Conservation (phyloP, 2,329 filamentous ascomycete genomes). For the Ascochyta koolunga region DNA sequence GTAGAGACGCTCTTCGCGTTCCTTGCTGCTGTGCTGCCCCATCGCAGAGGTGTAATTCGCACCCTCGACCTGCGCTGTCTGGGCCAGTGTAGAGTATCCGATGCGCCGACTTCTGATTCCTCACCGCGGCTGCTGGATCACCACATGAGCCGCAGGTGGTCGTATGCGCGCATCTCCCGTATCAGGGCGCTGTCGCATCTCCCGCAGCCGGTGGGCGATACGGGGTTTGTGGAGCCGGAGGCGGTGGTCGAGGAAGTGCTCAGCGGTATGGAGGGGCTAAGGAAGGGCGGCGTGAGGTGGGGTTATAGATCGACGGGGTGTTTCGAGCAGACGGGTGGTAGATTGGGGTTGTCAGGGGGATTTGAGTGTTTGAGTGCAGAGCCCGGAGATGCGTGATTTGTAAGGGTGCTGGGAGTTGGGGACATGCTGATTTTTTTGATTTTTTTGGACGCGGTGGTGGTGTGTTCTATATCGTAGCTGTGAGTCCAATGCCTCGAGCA, state of each 20-base stretch:
- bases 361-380: no score
- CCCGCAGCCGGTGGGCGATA: not conserved
- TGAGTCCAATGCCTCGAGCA: no score
- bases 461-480: no score
- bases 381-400: no score
- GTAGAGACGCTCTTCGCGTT: conserved; percentile 1
- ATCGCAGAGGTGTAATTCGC: not conserved
- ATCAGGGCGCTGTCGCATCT: not conserved
- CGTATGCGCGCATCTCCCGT: conserved; percentile 3
- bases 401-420: no score
- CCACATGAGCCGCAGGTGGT: not conserved
- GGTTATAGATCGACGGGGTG: not conserved
- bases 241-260: not conserved
- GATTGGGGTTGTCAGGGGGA: no score
- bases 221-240: not conserved
- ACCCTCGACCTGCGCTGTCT: not conserved
- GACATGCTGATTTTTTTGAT: no score
- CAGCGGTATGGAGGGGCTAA: not conserved
- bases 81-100: not conserved
- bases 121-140: not conserved
- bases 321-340: not conserved
- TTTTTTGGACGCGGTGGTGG: no score
- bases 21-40: not conserved
- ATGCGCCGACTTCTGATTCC: no score
- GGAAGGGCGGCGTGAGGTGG: not conserved